Percentiles rank a stretch among this genome's conserved stretches.
Conservation (phyloP, 2,329 filamentous ascomycete species). For the Colletotrichum siamense region DNA sequence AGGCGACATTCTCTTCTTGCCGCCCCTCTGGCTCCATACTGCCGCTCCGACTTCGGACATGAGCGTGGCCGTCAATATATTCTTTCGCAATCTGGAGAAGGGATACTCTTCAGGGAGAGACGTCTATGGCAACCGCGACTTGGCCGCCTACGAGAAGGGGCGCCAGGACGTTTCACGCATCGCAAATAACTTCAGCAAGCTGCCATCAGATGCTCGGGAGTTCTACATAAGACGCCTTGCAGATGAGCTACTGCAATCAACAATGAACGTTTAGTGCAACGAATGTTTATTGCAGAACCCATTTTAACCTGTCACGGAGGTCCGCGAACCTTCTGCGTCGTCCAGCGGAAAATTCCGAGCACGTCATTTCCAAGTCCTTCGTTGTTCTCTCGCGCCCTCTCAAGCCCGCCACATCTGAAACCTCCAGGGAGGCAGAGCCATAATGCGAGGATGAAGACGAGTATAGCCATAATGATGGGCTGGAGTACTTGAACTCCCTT, state of each 20-base stretch:
- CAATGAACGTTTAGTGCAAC: neutral
- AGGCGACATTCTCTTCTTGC: conserved; percentile 82
- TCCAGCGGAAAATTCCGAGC: neutral
- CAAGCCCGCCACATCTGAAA: conserved; percentile 30
- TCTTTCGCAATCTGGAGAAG: conserved; percentile 75
- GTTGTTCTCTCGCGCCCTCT: conserved; percentile 41
- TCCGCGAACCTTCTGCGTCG: neutral
- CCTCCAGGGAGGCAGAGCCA: conserved; percentile 52
- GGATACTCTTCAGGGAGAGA: conserved; percentile 79
- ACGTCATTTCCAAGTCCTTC: conserved; percentile 24
- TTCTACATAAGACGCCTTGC: conserved; percentile 80
- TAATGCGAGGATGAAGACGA: conserved; percentile 47
- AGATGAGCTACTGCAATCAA: conserved; percentile 61
- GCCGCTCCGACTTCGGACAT: conserved; percentile 62
- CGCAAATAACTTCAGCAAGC: conserved; percentile 63
- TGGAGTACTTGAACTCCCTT: conserved; percentile 63
- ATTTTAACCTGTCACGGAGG: neutral
- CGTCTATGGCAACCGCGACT: conserved; percentile 86
- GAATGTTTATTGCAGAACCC: neutral
- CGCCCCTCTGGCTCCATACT: conserved; percentile 85
- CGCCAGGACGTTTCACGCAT: conserved; percentile 75
- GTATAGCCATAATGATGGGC: conserved; percentile 53
- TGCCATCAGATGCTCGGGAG: conserved; percentile 69
- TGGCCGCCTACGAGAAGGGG: conserved; percentile 84
- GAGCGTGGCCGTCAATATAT: conserved; percentile 87